Evolutionary conservation across 1,284 basidiomycete species (phyloP).

Genomic region (Irpex sp.): DNA sequence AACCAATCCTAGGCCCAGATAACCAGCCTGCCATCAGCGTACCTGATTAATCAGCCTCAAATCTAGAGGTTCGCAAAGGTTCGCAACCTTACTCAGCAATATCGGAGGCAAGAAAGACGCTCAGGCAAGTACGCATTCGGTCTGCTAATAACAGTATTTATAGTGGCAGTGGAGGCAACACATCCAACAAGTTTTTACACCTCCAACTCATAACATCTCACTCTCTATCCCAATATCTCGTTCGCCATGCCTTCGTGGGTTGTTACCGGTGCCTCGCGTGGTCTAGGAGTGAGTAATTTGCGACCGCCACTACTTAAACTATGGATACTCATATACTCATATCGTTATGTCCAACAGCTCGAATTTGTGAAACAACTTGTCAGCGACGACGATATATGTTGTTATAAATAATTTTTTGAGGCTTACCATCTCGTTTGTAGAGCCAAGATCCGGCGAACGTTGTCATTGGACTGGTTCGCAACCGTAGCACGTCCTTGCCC

Average conservation of each 20-base stretch:
- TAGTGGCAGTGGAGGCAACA: no score
- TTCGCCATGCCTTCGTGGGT: slow-evolving; percentile 25
- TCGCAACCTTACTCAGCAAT: no score
- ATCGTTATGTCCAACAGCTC: slow-evolving; percentile 1
- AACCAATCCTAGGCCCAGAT: no score
- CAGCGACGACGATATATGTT: background rate
- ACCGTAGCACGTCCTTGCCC: slow-evolving; percentile 10
- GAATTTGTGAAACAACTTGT: slow-evolving; percentile 20
- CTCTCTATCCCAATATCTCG: background rate
- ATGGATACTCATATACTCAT: background rate
- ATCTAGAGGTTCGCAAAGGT: no score
- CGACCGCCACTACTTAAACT: no score
- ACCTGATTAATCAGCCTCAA: no score
- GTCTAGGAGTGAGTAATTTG: slow-evolving; percentile 21
- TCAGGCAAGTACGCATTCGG: no score
- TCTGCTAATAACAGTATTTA: no score
- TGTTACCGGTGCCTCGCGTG: slow-evolving; percentile 23
- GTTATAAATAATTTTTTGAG: background rate
- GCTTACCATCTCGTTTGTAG: slow-evolving; percentile 1
- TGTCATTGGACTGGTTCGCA: slow-evolving; percentile 26
- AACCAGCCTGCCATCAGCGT: no score
- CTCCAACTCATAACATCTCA: background rate
- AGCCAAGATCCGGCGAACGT: slow-evolving; percentile 14
- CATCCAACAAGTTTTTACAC: background rate
- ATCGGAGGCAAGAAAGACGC: no score